Conservation (phyloP, 2,329 filamentous ascomycete genomes). For the Monilinia fructigena region DNA sequence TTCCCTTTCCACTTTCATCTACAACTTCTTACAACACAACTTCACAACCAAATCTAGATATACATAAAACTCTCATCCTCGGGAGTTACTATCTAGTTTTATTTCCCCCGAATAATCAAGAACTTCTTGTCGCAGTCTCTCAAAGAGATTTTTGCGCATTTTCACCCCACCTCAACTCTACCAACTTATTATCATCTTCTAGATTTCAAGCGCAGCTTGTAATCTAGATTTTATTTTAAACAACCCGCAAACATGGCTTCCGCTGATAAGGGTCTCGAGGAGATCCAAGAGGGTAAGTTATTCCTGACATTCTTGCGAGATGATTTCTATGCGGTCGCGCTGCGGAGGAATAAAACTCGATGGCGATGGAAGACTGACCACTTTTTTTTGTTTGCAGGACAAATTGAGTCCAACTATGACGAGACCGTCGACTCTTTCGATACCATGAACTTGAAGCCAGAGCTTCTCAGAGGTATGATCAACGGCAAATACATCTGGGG, state of each 20-base stretch:
- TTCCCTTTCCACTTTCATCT: conserved; percentile 4
- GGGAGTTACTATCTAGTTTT: conserved; percentile 53
- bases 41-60: conserved; percentile 34
- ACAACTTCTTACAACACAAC: conserved; percentile 22
- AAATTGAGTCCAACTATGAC: conserved; percentile 99
- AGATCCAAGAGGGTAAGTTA: conserved; percentile 85
- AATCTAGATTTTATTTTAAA: conserved; percentile 59
- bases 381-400: conserved; percentile 56
- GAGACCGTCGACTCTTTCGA: conserved; percentile 99
- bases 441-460: conserved; percentile 93
- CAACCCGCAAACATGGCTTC: conserved; percentile 89
- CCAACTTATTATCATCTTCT: conserved; percentile 44
- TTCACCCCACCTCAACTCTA: conserved; percentile 34
- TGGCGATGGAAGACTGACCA: conserved; percentile 12
- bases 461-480: conserved; percentile 86
- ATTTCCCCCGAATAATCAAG: conserved; percentile 32
- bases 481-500: conserved; percentile 23
- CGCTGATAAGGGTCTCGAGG: conserved; percentile 91
- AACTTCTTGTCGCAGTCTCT: conserved; percentile 38
- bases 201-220: conserved; percentile 79
- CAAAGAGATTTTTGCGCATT: conserved; percentile 37
- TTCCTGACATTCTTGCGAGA: conserved; percentile 3
- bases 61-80: conserved; percentile 41
- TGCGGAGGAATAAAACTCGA: not conserved
- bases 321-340: not conserved